Evolutionary conservation across 805 yeast genomes (phyloP), one percentile per base, ranked within the genome.

Genomic region (Candida easanensis): DNA sequence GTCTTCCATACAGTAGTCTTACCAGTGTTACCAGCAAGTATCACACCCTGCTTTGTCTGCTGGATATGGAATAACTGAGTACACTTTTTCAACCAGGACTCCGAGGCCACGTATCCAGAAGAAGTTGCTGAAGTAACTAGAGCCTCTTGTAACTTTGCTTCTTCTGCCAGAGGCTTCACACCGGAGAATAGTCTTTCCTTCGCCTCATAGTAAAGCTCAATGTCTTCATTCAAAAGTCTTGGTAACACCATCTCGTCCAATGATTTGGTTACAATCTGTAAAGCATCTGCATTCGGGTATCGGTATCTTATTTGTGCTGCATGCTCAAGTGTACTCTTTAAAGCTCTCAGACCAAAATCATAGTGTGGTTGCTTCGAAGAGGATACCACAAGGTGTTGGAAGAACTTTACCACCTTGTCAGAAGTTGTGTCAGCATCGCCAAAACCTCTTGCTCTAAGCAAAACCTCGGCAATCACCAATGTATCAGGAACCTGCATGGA

Each of bases 321-420:
- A 42, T 74, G 74, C 8, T 68, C 62, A 15, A 91, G 60, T 1
- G 82, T 77, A 30, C 80, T 71, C 56, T 90, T 91, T 44, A 91
- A 61, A 0, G 96, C 82, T 46, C 98, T 71, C 33, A 91, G 64
- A 0, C 97, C 96, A 73, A 91, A 91, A 56, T 91, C 97, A 53
- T 91, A 91, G 58, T 91, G 97, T 4, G 62, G 57, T 56, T 88
- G 96, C 0, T 47, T 18, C 0, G 85, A 71, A 11, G 79, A 62
- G 0, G 45, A 38, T 0, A 14, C n/a, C 3, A 60, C 56, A n/a
- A 91, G 58, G 1, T 56, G 58, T 1, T 48, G 47, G 48, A 88
- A 83, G 23, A 87, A 70, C 0, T 76, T 69, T 0, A 84, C 86
- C 15, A 85, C 64, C 3, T 59, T 61, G 3, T 41, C 19, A 0